Conservation (phyloP, 352 stramenopile genomes). For the Saprolegnia parasitica region DNA sequence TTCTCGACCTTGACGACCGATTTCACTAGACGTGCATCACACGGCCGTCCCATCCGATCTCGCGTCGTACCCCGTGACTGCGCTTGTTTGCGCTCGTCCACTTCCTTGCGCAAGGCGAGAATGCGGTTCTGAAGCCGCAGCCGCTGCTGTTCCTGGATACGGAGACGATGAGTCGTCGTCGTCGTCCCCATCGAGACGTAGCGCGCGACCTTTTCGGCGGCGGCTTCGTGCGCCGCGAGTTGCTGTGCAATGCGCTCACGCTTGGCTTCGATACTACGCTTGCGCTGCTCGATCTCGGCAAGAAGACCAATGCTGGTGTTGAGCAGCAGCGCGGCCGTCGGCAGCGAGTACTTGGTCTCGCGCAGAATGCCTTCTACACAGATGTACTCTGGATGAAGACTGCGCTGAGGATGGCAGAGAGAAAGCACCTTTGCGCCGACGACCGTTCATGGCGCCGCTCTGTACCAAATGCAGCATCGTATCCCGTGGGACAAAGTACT, state of each 20-base stretch:
- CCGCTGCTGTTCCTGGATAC: conserved; percentile 9
- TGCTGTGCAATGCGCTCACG: conserved; percentile 9
- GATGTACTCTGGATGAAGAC: background rate
- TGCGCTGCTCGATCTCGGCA: conserved; percentile 11
- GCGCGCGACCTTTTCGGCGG: conserved; percentile 8
- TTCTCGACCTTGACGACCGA: conserved; percentile 30
- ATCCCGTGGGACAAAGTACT: conserved; percentile 23
- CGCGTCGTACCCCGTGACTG: conserved; percentile 12
- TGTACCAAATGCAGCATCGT: conserved; percentile 18
- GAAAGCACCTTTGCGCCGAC: conserved; percentile 4
- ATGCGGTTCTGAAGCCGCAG: conserved; percentile 21
- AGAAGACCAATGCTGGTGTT: conserved; percentile 18
- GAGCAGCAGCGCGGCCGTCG: background rate
- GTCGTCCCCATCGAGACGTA: too few species aligned
- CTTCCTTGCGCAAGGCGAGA: conserved; percentile 23
- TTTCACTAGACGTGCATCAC: conserved; percentile 25
- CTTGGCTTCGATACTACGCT: conserved; percentile 2
- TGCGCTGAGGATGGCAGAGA: background rate
- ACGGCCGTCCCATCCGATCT: too few species aligned
- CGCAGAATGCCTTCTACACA: background rate
- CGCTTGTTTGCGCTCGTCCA: conserved; percentile 13
- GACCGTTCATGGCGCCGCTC: conserved; percentile 13
- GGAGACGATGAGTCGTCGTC: background rate
- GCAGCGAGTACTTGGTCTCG: background rate
- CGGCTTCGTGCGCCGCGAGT: background rate